Conservation (phyloP, 208 protist species). For the Angomonas desouzai region DNA sequence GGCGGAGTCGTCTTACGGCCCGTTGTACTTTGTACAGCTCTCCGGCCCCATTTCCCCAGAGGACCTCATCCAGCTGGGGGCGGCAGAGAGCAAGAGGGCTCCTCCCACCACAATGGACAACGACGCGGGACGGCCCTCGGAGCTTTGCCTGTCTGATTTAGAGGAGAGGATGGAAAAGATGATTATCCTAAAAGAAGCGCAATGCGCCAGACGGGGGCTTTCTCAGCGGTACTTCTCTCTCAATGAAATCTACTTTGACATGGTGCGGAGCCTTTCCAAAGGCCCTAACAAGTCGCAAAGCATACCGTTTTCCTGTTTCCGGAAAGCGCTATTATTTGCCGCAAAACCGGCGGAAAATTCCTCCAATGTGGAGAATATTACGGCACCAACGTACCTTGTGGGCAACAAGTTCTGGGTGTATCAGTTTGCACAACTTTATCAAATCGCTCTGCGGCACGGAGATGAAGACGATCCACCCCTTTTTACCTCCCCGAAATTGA, state of each 20-base stretch:
- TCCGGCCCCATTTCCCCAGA: not conserved
- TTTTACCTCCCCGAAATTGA: slow-evolving; percentile 36
- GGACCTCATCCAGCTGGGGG: not conserved
- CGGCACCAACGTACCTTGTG: not conserved
- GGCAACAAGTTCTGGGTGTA: slow-evolving; percentile 23
- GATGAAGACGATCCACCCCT: slow-evolving; percentile 31
- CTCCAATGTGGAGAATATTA: not conserved
- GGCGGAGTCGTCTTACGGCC: not conserved
- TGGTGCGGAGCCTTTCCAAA: not conserved
- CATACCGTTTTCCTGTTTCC: not conserved
- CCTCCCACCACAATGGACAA: too few relatives aligned
- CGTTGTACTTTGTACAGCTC: not conserved
- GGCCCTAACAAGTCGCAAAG: not conserved
- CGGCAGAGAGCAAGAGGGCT: too few relatives aligned
- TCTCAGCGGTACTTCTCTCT: slow-evolving; percentile 24
- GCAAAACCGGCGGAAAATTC: not conserved
- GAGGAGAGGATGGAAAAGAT: not conserved
- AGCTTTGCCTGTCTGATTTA: not conserved
- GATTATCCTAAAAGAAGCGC: not conserved
- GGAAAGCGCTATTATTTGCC: not conserved
- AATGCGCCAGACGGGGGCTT: not conserved
- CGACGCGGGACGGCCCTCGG: not conserved
- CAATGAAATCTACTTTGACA: slow-evolving; percentile 21
- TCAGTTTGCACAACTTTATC: slow-evolving; percentile 16
- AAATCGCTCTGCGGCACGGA: slow-evolving; percentile 25